Evolutionary conservation across 352 stramenopile genomes (phyloP).

Genomic region (Pilasporangium apinafurcum): DNA sequence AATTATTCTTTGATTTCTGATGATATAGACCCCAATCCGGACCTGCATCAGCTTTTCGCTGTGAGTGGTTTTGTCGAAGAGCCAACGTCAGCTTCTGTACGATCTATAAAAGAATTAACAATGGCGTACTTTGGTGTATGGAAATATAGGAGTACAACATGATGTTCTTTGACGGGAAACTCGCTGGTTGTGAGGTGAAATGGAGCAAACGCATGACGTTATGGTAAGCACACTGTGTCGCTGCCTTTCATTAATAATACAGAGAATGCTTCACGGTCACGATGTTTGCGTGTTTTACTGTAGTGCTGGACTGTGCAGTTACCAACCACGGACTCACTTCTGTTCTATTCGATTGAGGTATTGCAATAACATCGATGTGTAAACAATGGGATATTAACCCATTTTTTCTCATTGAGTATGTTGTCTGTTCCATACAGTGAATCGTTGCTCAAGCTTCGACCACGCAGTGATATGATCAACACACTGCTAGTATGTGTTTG

Average conservation of each 20-base stretch:
- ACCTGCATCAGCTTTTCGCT: conserved; percentile 71
- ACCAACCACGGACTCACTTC: conserved; percentile 62
- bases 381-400: not conserved
- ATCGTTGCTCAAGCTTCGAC: conserved; percentile 74
- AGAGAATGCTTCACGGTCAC: not conserved
- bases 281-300: conserved; percentile 1
- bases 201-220: conserved; percentile 89
- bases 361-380: not conserved
- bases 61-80: conserved; percentile 12
- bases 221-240: conserved; percentile 25
- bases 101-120: not conserved
- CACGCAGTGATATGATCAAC: conserved; percentile 80
- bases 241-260: not conserved
- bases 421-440: conserved; percentile 28
- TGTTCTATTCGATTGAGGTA: conserved; percentile 84
- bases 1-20: not conserved
- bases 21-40: conserved; percentile 68
- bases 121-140: not conserved
- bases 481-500: conserved; percentile 53
- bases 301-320: conserved; percentile 75
- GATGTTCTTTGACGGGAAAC: conserved; percentile 76
- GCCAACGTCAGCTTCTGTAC: too few relatives aligned
- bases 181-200: conserved; percentile 79
- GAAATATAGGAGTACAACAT: conserved; percentile 66
- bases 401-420: not conserved